A percentile compares a stretch with the other conserved stretches of the same genome.
Evolutionary conservation across 2,329 filamentous ascomycete genomes (phyloP).

Genomic region (Diaporthe ilicicola): DNA sequence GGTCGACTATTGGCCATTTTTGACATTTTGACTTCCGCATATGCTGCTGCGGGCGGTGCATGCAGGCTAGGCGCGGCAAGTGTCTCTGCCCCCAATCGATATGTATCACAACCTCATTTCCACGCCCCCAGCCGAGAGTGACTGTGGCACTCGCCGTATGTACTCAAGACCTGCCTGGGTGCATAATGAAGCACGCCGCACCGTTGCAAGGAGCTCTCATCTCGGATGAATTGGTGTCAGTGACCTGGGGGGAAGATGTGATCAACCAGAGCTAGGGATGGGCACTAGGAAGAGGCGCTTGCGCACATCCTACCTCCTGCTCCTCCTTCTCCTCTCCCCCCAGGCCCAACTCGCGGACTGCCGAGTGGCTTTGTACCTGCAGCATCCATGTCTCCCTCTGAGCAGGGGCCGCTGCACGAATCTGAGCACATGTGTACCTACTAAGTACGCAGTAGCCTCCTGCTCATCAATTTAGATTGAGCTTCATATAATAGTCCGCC

Average conservation of each 20-base stretch:
- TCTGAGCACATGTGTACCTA: not conserved
- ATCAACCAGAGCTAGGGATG: not conserved
- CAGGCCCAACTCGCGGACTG: not conserved
- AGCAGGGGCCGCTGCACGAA: not conserved
- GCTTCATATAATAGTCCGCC: conserved; percentile 9
- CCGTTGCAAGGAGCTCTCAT: not conserved
- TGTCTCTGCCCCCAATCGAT: conserved; percentile 9
- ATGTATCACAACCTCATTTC: conserved; percentile 14
- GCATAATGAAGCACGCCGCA: conserved; percentile 2
- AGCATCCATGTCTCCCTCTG: conserved; percentile 8
- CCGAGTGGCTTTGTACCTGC: conserved; percentile 20
- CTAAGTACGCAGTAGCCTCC: not conserved
- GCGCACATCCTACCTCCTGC: not conserved
- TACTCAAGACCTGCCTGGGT: not conserved
- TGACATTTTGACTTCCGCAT: not conserved
- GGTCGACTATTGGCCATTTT: not conserved
- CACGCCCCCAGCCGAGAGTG: not conserved
- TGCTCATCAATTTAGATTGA: conserved; percentile 15
- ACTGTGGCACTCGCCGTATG: not conserved
- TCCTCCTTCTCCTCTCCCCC: not conserved
- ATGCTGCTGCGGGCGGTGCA: not conserved
- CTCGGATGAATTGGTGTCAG: conserved; percentile 18
- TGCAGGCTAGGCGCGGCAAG: not conserved
- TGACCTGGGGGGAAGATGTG: not conserved
- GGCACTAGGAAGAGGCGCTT: conserved; percentile 5